These are phyloP conservation scores for Elsinoe batatas DNA, from an alignment of 2,329 filamentous ascomycete genomes.

Conservation along the genomic window DNA sequence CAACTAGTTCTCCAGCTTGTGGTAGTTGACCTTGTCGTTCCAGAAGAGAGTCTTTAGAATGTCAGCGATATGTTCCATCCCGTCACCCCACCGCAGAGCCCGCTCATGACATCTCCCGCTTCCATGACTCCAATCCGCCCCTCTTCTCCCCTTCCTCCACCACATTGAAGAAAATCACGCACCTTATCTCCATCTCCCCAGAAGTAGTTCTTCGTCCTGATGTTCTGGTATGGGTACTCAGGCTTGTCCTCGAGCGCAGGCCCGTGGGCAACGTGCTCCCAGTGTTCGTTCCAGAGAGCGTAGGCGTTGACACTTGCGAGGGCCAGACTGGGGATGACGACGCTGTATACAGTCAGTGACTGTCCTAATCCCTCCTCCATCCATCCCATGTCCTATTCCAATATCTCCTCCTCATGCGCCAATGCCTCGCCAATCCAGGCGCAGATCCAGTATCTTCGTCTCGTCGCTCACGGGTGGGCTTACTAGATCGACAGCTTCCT, in stretches of 20 bases:
- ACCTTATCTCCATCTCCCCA: conserved; percentile 97
- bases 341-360: conserved; percentile 41
- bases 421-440: not conserved
- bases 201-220: conserved; percentile 88
- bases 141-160: too few relatives aligned
- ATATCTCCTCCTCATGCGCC: not conserved
- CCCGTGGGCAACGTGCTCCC: conserved; percentile 86
- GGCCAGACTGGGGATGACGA: conserved; percentile 61
- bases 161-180: conserved; percentile 21
- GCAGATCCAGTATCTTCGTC: conserved; percentile 8
- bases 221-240: conserved; percentile 97
- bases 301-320: conserved; percentile 73
- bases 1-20: conserved; percentile 55
- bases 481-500: conserved; percentile 94
- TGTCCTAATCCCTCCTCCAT: not conserved
- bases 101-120: not conserved
- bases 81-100: not conserved
- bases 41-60: conserved; percentile 50
- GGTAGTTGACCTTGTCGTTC: conserved; percentile 93
- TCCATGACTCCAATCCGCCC: too few relatives aligned
- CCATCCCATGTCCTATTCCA: not conserved
- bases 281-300: conserved; percentile 88
- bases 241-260: conserved; percentile 79
- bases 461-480: conserved; percentile 13
- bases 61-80: conserved; percentile 10